Percentiles rank a stretch among this genome's conserved stretches.
Evolutionary conservation across 176 grass and related monocot species (phyloP).

Genomic region (Oryza glumipatula): DNA sequence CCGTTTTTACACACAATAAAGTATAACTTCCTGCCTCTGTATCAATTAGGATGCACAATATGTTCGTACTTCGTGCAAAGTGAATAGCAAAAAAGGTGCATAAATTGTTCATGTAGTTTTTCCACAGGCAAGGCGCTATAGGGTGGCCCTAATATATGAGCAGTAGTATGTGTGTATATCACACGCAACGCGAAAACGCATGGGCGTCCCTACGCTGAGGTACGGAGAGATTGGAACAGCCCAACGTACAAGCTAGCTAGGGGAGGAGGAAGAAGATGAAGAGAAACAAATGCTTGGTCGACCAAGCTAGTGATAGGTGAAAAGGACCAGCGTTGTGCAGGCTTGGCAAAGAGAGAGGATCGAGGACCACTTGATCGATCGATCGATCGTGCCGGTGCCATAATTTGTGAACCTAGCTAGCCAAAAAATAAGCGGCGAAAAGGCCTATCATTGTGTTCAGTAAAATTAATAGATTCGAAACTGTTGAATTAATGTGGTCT

Average conservation of each 20-base stretch:
- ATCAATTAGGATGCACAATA: rapidly evolving
- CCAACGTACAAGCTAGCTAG: neutral
- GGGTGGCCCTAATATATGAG: neutral
- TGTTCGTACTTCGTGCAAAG: neutral
- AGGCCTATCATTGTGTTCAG: neutral
- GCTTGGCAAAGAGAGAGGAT: neutral
- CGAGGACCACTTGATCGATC: neutral
- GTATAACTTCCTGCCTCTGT: neutral
- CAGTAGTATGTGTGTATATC: neutral
- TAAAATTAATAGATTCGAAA: too few relatives aligned
- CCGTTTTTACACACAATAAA: neutral
- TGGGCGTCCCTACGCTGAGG: neutral
- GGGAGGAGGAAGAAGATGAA: neutral
- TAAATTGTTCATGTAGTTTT: neutral
- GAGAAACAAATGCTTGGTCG: neutral
- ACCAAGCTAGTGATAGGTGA: slow-evolving; percentile 14
- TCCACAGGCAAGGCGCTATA: neutral
- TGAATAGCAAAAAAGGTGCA: neutral
- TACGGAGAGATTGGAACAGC: slow-evolving; percentile 1
- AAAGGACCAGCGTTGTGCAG: slow-evolving; percentile 27
- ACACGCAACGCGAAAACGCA: neutral
- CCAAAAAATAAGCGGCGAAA: neutral
- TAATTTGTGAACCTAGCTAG: neutral
- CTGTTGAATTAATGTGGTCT: too few relatives aligned
- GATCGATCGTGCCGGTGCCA: neutral